Percentiles rank a stretch among this genome's conserved stretches.
Evolutionary conservation across 768 basidiomycete species (phyloP).

Genomic region (Xerocomellus dryophilus): DNA sequence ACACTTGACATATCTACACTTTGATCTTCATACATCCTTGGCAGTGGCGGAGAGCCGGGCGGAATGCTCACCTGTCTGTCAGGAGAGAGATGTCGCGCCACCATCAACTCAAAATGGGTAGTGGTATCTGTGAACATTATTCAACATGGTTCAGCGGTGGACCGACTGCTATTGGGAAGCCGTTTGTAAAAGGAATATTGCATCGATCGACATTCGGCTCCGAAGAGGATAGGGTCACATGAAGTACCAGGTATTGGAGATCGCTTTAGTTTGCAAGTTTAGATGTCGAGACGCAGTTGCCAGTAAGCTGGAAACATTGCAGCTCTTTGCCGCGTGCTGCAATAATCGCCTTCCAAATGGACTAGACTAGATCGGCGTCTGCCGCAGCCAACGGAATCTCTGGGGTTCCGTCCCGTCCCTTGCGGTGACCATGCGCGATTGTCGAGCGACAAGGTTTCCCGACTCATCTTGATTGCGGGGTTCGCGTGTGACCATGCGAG

Average conservation of each 20-base stretch:
- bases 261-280: background rate
- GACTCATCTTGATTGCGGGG: conserved; percentile 7
- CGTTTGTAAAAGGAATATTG: background rate
- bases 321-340: background rate
- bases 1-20: background rate
- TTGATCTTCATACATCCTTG: background rate
- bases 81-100: background rate
- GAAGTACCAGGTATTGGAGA: background rate
- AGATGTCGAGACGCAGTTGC: background rate
- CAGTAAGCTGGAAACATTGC: background rate
- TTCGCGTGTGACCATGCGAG: background rate
- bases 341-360: conserved; percentile 4
- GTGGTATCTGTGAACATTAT: background rate
- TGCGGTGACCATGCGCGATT: background rate
- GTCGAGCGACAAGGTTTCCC: background rate
- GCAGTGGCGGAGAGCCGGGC: background rate
- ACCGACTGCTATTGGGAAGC: background rate
- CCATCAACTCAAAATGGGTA: background rate
- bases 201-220: background rate
- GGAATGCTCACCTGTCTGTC: background rate
- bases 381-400: background rate
- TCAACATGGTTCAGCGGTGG: background rate
- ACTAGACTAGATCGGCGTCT: background rate
- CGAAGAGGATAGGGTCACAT: background rate
- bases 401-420: background rate